Evolutionary conservation across 1,139 yeast species (phyloP), one percentile per base, ranked within the genome.

Genomic region (Yamadazyma membranifaciens): DNA sequence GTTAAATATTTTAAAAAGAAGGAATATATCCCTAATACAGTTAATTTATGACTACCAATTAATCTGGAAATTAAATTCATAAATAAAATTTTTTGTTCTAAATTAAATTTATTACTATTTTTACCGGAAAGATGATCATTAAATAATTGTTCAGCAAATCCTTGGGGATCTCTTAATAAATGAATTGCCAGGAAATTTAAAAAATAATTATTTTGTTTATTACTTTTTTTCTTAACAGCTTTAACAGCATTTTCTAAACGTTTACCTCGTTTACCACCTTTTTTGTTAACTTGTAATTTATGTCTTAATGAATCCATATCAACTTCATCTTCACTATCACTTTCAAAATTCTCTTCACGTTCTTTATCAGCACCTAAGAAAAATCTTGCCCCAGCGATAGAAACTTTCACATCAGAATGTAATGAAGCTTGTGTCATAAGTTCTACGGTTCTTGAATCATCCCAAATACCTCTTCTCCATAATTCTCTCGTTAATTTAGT

Each of bases 401-500:
- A 87, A 40, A 92, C 95, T 65, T 92, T 92, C 11, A 81, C 76
- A 53, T 91, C 95, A 9, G 86, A 81, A 57, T 89, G 96, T 45
- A 87, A 64, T 1, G 97, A 89, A 1, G 98, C 97, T 55, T 88
- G 95, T 2, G 95, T 85, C 98, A 94, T 91, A 55, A 92, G 81
- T 63, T 92, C 98, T 17, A 92, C 96, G 0, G 98, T 85, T 53
- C 98, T 74, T 1, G 96, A 78, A 63, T 92, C 99, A 61, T 89
- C 97, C 99, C 99, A 92, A 45, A 92, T 85, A 56, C 96, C 96
- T 58, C 98, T 76, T 67, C 95, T 78, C 99, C 99, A 92, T 42
- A 92, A 73, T 62, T 92, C 98, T 60, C 98, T 78, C 7, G 98
- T 89, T 42, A 92, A 71, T 56, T 88, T 89, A 9, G 98, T 87